Percentiles rank a stretch among this genome's conserved stretches.
These are phyloP conservation scores for Chalciporus piperatus DNA, from an alignment of 768 basidiomycete genomes.

Conservation along the genomic window DNA sequence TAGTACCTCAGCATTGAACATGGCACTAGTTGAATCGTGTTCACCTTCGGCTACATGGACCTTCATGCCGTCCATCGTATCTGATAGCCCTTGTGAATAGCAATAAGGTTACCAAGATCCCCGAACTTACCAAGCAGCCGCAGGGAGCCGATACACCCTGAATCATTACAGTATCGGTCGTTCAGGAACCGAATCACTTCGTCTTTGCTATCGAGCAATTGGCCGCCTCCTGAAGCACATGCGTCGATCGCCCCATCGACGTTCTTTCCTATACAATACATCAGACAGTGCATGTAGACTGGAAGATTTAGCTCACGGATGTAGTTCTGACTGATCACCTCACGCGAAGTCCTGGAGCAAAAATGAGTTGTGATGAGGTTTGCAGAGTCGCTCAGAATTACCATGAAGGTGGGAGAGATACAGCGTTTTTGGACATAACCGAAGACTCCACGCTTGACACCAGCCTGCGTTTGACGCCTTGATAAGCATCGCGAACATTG, in stretches of 20 bases:
- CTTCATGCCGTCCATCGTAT: constrained; percentile 54
- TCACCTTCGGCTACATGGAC: constrained; percentile 60
- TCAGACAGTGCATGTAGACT: not conserved
- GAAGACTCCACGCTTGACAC: not conserved
- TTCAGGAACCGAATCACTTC: constrained; percentile 60
- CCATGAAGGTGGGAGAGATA: not conserved
- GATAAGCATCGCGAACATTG: not conserved
- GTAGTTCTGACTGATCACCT: constrained; percentile 35
- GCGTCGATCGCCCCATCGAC: constrained; percentile 66
- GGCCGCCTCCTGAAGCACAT: constrained; percentile 59
- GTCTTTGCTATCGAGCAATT: constrained; percentile 60
- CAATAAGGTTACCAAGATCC: not conserved
- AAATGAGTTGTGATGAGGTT: not conserved
- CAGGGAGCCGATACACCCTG: constrained; percentile 57
- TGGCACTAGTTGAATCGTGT: not conserved
- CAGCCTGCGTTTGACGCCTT: not conserved
- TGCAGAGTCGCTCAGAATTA: not conserved
- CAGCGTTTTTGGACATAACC: not conserved
- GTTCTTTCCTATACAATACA: constrained; percentile 41
- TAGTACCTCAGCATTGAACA: not conserved
- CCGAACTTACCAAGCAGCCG: constrained; percentile 47
- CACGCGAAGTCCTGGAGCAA: not conserved
- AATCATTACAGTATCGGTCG: constrained; percentile 76
- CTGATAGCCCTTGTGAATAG: constrained; percentile 30
- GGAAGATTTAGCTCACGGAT: constrained; percentile 30